Percentiles rank a stretch among this genome's conserved stretches.
Evolutionary conservation across 139 green algal genomes (phyloP).

Genomic region (Desmodesmus armatus): DNA sequence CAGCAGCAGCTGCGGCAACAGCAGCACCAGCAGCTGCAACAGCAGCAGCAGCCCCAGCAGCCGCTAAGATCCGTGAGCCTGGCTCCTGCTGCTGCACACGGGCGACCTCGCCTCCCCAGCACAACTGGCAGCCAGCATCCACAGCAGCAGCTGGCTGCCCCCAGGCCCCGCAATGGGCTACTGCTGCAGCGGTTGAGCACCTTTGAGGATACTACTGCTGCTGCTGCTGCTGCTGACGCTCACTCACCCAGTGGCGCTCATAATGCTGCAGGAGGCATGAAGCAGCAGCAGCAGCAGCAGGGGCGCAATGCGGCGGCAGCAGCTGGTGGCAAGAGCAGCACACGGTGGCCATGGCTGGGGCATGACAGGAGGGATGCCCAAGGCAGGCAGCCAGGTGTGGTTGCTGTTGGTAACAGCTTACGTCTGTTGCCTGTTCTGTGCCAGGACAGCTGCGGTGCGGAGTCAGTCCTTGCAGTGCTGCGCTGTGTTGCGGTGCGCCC

Average conservation of each 20-base stretch:
- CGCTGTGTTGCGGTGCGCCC: too few relatives aligned
- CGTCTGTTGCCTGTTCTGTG: too few relatives aligned
- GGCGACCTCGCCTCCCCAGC: too few relatives aligned
- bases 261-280: too few relatives aligned
- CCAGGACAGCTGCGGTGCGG: not conserved
- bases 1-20: not conserved
- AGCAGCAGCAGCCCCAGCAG: too few relatives aligned
- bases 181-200: not conserved
- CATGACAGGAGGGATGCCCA: conserved; percentile 53
- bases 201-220: not conserved
- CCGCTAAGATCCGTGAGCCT: not conserved
- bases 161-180: not conserved
- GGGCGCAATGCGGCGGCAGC: not conserved
- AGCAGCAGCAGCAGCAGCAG: not conserved
- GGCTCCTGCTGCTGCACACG: too few relatives aligned
- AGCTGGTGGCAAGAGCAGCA: conserved; percentile 25
- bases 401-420: too few relatives aligned
- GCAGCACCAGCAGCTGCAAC: not conserved
- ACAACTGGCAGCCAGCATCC: too few relatives aligned
- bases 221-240: not conserved
- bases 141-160: too few relatives aligned
- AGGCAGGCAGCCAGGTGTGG: conserved; percentile 45
- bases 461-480: not conserved
- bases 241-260: too few relatives aligned
- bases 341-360: conserved; percentile 63